Base-by-base conservation (phyloP, 2,329 filamentous ascomycete species). In the Camillea tinctor region DNA sequence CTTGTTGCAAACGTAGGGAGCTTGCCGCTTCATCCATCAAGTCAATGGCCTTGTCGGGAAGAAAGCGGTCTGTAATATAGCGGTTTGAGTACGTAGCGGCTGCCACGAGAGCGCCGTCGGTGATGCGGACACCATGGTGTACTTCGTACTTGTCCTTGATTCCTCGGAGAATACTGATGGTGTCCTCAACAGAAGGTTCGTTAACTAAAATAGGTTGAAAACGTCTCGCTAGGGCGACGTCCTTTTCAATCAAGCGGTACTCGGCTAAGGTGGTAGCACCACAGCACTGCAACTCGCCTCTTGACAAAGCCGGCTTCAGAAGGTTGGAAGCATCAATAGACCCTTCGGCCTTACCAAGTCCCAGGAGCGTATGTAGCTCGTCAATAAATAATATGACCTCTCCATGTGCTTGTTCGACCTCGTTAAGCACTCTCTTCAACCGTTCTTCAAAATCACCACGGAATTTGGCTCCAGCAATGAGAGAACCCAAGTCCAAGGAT, bases 91-190 rank as follows among this genome's bases (percentile, higher is more conserved):
- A 91, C 0, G 92, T 91, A 1, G 94, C 93, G 2, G 95, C 94
- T 1, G 95, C 93, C 15, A 99, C 94, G 11, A 98, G 79, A 6
- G 95, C 93, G 1, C 90, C 89, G 69, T 98, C 95, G 0, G 92
- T 96, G 66, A 99, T 98, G 57, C 93, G 85, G 0, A 98, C 94
- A 76, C 95, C 94, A 71, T 99, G 95, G 67, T 98, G 95, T 0
- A 98, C 92, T 74, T 98, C 95, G 71, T 99, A 99, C 66, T 93
- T 92, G 71, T 98, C 93, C 73, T 98, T 98, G 79, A 99, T 97
- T 54, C 94, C 95, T 71, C 95, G 88, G 0, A 99, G 80, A 59
- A 99, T 98, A 55, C 92, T 97, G 63, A 99, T 93, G 0, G 95
- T 97, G 67, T 97, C 93, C 67, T 92, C 87, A 0, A 98, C 93